A percentile compares a stretch with the other conserved stretches of the same genome.
These are phyloP conservation scores for Metschnikowia shivogae DNA, from an alignment of 805 yeast genomes.

Conservation along the genomic window DNA sequence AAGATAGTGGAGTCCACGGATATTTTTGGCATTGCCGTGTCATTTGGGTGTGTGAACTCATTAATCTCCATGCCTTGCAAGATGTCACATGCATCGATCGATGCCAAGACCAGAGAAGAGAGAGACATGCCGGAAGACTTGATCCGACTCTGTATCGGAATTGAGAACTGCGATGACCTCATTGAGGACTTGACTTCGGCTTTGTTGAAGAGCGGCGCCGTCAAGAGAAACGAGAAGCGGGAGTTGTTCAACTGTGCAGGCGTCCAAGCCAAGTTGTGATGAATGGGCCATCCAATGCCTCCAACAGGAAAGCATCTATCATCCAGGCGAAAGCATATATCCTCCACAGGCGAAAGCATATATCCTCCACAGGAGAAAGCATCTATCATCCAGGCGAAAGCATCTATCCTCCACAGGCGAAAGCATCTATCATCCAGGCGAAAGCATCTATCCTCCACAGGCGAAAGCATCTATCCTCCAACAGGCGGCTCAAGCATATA, in stretches of 20 bases:
- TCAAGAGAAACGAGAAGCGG: constrained; percentile 36
- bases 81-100: constrained; percentile 97
- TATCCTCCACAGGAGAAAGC: constrained; percentile 13
- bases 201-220: constrained; percentile 60
- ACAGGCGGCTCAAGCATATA: constrained; percentile 9
- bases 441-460: too few relatives aligned
- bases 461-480: not conserved
- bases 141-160: constrained; percentile 86
- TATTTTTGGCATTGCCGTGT: constrained; percentile 83
- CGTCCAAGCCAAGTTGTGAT: constrained; percentile 26
- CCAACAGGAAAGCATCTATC: constrained; percentile 9
- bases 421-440: too few relatives aligned
- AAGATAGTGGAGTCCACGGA: constrained; percentile 70
- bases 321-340: not conserved
- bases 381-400: too few relatives aligned
- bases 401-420: too few relatives aligned
- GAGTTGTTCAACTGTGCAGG: constrained; percentile 38
- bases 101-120: constrained; percentile 78
- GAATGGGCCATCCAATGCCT: constrained; percentile 3
- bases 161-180: constrained; percentile 77
- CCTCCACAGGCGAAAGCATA: constrained; percentile 14
- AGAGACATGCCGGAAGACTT: constrained; percentile 91
- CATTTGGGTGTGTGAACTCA: constrained; percentile 92
- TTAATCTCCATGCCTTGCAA: constrained; percentile 89
- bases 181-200: constrained; percentile 77